Evolutionary conservation across 129 eudicot genomes (phyloP).

Genomic region (Pulicaria dysenterica): DNA sequence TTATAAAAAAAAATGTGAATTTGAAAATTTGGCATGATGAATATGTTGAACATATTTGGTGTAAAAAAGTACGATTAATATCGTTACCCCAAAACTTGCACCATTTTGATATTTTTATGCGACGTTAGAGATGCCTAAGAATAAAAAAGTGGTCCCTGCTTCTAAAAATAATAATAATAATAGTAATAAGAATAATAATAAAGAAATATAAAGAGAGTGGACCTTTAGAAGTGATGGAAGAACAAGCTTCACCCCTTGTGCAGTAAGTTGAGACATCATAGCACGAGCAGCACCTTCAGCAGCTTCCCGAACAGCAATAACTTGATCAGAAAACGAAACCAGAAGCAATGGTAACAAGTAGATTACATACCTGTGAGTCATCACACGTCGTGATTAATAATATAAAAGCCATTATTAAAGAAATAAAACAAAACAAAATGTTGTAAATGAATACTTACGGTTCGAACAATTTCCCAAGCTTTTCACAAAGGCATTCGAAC

Average conservation of each 20-base stretch:
- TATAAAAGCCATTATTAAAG: neutral
- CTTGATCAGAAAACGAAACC: conserved; percentile 98
- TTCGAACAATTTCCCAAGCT: conserved; percentile 93
- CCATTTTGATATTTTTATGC: no score
- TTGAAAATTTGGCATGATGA: no score
- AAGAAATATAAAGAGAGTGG: neutral
- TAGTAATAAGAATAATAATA: no score
- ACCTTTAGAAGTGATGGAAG: conserved; percentile 98
- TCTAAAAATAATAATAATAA: no score
- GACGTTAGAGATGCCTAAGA: no score
- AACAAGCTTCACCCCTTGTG: conserved; percentile 94
- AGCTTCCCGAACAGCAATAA: conserved; percentile 97
- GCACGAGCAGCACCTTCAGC: conserved; percentile 99
- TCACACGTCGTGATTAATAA: conserved; percentile 1
- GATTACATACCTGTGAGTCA: conserved; percentile 77
- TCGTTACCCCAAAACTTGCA: no score
- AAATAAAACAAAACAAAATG: neutral
- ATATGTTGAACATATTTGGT: no score
- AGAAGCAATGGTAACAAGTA: conserved; percentile 81
- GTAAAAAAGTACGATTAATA: no score
- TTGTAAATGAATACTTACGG: conserved; percentile 60
- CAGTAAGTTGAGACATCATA: conserved; percentile 98
- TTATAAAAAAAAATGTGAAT: no score
- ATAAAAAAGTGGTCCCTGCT: no score
- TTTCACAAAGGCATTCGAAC: conserved; percentile 97